Evolutionary conservation across 331 rosid species (phyloP).

Genomic region (Malus hybrid): DNA sequence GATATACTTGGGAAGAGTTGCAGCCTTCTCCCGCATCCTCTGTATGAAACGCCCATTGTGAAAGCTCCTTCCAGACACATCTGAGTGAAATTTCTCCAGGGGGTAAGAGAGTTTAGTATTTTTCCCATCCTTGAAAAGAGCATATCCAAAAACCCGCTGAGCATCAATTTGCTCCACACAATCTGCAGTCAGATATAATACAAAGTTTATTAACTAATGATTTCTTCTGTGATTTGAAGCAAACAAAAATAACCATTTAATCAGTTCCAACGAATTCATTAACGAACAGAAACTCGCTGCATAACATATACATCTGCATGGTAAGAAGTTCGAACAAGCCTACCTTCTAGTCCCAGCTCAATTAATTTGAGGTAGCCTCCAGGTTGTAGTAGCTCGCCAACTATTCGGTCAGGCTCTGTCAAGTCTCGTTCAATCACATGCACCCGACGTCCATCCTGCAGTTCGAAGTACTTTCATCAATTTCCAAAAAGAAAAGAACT

Average conservation of each 20-base stretch:
- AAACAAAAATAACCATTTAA: neutral
- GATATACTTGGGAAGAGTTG: conserved; percentile 60
- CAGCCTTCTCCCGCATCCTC: conserved; percentile 87
- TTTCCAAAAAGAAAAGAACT: neutral
- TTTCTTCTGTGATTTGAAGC: neutral
- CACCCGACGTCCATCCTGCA: conserved; percentile 82
- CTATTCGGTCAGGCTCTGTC: conserved; percentile 82
- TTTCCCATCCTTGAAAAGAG: conserved; percentile 92
- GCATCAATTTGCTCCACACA: conserved; percentile 88
- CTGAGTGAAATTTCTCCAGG: conserved; percentile 75
- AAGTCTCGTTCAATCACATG: conserved; percentile 87
- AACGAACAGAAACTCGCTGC: neutral
- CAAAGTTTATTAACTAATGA: neutral
- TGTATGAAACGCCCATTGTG: conserved; percentile 96
- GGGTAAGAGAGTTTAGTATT: conserved; percentile 74
- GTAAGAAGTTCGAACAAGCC: neutral
- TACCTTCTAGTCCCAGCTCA: conserved; percentile 92
- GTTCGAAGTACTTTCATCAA: neutral
- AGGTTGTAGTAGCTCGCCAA: conserved; percentile 89
- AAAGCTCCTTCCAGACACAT: conserved; percentile 90
- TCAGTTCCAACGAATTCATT: neutral
- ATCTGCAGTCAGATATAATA: conserved; percentile 41
- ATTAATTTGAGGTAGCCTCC: conserved; percentile 89
- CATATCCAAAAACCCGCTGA: conserved; percentile 78
- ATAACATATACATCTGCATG: neutral